Percentiles rank a stretch among this genome's conserved stretches.
Conservation (phyloP, 1,284 basidiomycete species). For the Microstroma glucosiphilum region DNA sequence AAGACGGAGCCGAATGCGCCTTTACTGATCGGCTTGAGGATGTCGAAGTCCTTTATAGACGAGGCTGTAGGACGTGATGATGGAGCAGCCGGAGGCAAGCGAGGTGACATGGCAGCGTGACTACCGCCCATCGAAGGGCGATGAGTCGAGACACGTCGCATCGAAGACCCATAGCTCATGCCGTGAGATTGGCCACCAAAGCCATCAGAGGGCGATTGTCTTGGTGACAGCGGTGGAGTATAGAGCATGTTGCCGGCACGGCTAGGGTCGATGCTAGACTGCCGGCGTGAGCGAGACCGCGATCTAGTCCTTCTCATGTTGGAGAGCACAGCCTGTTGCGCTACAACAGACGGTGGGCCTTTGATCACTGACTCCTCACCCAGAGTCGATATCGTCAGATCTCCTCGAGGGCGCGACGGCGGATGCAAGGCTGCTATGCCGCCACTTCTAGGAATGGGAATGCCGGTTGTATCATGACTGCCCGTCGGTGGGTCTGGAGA, state of each 20-base stretch:
- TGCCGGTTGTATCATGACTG: constrained; percentile 20
- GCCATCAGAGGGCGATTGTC: constrained; percentile 18
- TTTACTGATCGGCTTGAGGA: constrained; percentile 98
- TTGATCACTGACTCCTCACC: no score
- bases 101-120: constrained; percentile 64
- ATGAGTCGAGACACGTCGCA: constrained; percentile 6
- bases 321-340: no score
- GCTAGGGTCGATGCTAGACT: neutral
- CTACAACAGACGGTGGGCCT: neutral
- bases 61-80: constrained; percentile 73
- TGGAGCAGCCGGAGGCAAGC: constrained; percentile 71
- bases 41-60: constrained; percentile 97
- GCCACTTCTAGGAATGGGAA: constrained; percentile 25
- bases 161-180: neutral
- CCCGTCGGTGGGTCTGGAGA: neutral
- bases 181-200: no score
- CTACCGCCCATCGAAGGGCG: constrained; percentile 21
- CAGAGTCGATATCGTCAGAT: no score
- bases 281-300: constrained; percentile 1
- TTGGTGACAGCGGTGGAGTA: constrained; percentile 44
- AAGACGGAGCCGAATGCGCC: constrained; percentile 96
- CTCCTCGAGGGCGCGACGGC: neutral
- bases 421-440: neutral
- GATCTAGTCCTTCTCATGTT: neutral
- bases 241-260: constrained; percentile 11